Evolutionary conservation across 345 rosid genomes (phyloP), one percentile per base, ranked within the genome.

Genomic region (Hypericum androsaemum): DNA sequence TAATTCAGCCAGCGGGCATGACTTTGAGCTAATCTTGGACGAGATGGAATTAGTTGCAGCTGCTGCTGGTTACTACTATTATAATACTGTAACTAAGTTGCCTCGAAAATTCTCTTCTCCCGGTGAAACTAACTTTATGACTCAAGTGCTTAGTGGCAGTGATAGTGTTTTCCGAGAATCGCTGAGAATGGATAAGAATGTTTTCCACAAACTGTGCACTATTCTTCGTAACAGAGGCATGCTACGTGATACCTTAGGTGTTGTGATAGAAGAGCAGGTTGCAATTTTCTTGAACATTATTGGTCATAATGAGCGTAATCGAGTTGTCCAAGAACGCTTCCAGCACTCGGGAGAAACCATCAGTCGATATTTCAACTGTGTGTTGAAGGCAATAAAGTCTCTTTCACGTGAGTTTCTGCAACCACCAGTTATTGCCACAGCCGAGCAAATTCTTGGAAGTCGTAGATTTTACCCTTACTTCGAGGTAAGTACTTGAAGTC

Each of bases 1-100:
- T 71, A 44, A 58, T 12, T 73, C 72, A 0, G 52, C 69, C 38
- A 56, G 70, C 71, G 64, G 71, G 85, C 77, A 66, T 10, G 83
- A 76, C 69, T 50, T 67, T 32, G 92, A 85, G 65, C 13, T 82
- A 61, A 82, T 82, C 76, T 57, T 85, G 75, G 89, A 83, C 44
- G 78, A 85, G 83, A 85, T 88, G 89, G 92, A 85, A 53, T 61
- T 84, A 64, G 79, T 84, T 57, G 90, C 94, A 0, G 84, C 88
- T 8, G 81, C 96, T 52, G 80, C 81, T 53, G 88, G 90, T 53
- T 88, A 74, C 68, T 71, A 71, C 54, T 78, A 72, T 46, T 80
- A 74, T 65, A 64, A 71, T 53, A 69, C 74, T 13, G 50, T 70
- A 62, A 64, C 64, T 12, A 74, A 75, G 69, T 80, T 60, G 53